These are phyloP conservation scores for Diddensiella transvaalensis DNA, from an alignment of 805 yeast genomes.

Conservation along the genomic window DNA sequence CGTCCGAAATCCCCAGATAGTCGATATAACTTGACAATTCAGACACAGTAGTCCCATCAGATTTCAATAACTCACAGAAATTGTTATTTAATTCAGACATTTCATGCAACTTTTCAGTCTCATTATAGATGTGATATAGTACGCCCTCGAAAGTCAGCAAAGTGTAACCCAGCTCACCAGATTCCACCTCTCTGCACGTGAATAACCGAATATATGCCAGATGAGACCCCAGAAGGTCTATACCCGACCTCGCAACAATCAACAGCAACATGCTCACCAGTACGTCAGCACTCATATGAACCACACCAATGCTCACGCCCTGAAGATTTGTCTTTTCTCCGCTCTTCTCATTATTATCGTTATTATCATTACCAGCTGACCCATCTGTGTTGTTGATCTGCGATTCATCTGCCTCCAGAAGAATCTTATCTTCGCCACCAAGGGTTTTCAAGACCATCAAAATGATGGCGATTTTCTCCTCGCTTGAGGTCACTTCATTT, in stretches of 20 bases:
- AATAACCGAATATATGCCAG: constrained; percentile 63
- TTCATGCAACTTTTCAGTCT: constrained; percentile 37
- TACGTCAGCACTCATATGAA: constrained; percentile 72
- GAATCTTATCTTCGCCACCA: constrained; percentile 32
- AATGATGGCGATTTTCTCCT: constrained; percentile 35
- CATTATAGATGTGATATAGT: constrained; percentile 54
- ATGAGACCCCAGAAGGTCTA: constrained; percentile 58
- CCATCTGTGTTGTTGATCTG: constrained; percentile 8
- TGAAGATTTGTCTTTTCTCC: neutral
- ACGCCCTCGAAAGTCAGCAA: constrained; percentile 84
- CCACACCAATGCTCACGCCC: neutral
- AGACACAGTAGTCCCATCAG: constrained; percentile 25
- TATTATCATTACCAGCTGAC: neutral
- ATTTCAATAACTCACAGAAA: constrained; percentile 52
- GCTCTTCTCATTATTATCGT: neutral
- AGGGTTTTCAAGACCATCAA: constrained; percentile 50
- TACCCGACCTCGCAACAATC: constrained; percentile 62
- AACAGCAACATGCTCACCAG: constrained; percentile 67
- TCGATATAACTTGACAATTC: constrained; percentile 5
- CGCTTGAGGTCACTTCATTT: constrained; percentile 26
- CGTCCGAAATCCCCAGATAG: constrained; percentile 1
- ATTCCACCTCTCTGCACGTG: constrained; percentile 43
- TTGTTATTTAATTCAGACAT: constrained; percentile 46
- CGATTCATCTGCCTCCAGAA: constrained; percentile 9
- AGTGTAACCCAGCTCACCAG: constrained; percentile 71